Conservation (phyloP, 768 basidiomycete genomes). For the Phlegmacium glaucopus region DNA sequence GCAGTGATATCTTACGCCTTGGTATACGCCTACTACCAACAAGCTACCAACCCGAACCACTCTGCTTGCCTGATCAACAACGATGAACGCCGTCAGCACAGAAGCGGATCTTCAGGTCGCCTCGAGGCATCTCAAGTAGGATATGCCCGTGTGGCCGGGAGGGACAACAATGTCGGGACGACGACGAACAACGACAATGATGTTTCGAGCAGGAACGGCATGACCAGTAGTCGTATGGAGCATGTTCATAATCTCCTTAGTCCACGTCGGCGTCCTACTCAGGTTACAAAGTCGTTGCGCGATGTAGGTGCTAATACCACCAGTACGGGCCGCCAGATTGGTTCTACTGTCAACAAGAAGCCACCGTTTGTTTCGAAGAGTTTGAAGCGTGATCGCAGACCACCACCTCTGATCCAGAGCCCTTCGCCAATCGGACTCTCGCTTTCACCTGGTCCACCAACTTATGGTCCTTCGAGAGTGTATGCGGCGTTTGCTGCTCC, state of each 20-base stretch:
- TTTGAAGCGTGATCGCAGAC: constrained; percentile 21
- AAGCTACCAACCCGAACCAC: constrained; percentile 35
- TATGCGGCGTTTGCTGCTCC: constrained; percentile 28
- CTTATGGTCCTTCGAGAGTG: constrained; percentile 21
- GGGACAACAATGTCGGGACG: constrained; percentile 5
- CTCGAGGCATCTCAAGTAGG: constrained; percentile 9
- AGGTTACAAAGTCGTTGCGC: constrained; percentile 11
- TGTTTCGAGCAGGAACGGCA: neutral
- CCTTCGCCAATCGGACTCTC: constrained; percentile 23
- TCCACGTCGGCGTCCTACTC: constrained; percentile 11
- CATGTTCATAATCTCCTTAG: constrained; percentile 5
- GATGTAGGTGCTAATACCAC: constrained; percentile 7
- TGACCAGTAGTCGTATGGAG: constrained; percentile 13
- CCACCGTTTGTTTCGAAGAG: constrained; percentile 18
- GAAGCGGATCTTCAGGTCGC: constrained; percentile 10
- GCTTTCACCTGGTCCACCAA: constrained; percentile 17
- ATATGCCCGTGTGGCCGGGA: constrained; percentile 14
- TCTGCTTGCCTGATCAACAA: constrained; percentile 26
- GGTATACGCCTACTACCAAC: constrained; percentile 38
- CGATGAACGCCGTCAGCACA: neutral
- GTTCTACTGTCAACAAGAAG: constrained; percentile 5
- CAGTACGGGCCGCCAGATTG: too few relatives aligned
- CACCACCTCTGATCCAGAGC: constrained; percentile 26
- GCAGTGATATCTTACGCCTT: constrained; percentile 31
- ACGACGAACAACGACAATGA: neutral